Evolutionary conservation across 2,329 filamentous ascomycete species (phyloP), one percentile per base, ranked within the genome.

Genomic region (Penicillium sp.): DNA sequence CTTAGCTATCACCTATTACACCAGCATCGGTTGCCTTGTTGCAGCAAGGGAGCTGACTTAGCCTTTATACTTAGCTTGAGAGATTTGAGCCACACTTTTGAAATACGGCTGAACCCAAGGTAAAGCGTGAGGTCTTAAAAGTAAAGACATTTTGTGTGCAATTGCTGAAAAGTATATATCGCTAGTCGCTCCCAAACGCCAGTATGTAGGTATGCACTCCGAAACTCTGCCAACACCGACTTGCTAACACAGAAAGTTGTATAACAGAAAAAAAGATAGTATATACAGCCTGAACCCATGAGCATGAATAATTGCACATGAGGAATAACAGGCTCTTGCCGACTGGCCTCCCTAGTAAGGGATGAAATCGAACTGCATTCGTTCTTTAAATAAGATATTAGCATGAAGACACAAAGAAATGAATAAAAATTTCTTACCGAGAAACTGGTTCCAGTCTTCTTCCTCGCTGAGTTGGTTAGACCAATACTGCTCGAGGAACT

Each of bases 401-500:
- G 53, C 31, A 30, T 12, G 22, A 2, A 17, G n/a, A 33, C 3
- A 36, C n/a, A 30, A 10, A 17, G 17, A 22, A 50, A 36, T 5
- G 8, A 35, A 1, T 10, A 16, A 16, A n/a, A 22, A 16, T 22
- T 31, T 58, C 61, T 50, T 69, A 76, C 73, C 71, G n/a, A 75
- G 58, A 56, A 73, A 72, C 48, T 69, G 67, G 57, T 66, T 73
- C 73, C 73, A 75, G 53, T 74, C 69, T 50, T 74, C 71, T 42
- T 73, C 67, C 36, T 70, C 69, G 44, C 62, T 60, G 14, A 67
- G 47, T 51, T 67, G 64, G 47, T 73, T 67, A 50, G 63, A 61
- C 72, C 70, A 72, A 47, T 73, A 75, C 42, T 71, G 65, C 58
- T 77, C 74, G 2, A 77, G 63, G 30, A 77, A 73, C n/a, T 67